phyloP scores from a whole-genome alignment of 768 basidiomycete genomes.

The Coprinopsis marcescibilis region DNA sequence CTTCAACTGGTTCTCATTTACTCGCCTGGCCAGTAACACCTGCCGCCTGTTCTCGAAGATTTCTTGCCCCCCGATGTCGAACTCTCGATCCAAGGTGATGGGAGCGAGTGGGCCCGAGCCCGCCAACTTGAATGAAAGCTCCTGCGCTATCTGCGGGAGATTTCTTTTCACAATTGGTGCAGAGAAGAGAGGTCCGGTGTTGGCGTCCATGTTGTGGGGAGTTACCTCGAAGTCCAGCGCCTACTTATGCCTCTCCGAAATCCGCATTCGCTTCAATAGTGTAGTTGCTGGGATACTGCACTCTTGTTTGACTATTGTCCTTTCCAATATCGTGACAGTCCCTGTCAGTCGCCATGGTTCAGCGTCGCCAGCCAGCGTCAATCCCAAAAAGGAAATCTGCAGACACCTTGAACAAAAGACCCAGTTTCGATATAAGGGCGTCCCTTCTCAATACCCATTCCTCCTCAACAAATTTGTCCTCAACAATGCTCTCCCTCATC shows the following conservation, averaged over 20 bases:
- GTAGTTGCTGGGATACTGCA: neutral
- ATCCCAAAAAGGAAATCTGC: neutral
- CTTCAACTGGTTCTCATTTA: no score
- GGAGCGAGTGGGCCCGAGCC: neutral
- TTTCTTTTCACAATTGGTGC: neutral
- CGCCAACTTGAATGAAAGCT: neutral
- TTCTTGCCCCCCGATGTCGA: neutral
- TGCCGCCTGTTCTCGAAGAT: neutral
- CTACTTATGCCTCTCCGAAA: neutral
- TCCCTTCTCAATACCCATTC: neutral
- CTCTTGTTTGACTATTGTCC: neutral
- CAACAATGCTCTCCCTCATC: neutral
- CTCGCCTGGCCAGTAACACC: neutral
- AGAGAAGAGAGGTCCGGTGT: no score
- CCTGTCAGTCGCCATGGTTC: neutral
- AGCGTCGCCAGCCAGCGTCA: neutral
- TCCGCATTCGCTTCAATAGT: neutral
- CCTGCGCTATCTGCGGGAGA: neutral
- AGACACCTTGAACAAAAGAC: neutral
- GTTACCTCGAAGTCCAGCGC: neutral
- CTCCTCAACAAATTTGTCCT: no score
- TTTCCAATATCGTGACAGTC: neutral
- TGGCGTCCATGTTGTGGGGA: no score
- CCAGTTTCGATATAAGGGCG: no score
- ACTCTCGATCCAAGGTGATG: conserved; percentile 1